Percentiles rank a stretch among this genome's conserved stretches.
phyloP scores from a whole-genome alignment of 345 rosid species.

The Hirschfeldia incana region DNA sequence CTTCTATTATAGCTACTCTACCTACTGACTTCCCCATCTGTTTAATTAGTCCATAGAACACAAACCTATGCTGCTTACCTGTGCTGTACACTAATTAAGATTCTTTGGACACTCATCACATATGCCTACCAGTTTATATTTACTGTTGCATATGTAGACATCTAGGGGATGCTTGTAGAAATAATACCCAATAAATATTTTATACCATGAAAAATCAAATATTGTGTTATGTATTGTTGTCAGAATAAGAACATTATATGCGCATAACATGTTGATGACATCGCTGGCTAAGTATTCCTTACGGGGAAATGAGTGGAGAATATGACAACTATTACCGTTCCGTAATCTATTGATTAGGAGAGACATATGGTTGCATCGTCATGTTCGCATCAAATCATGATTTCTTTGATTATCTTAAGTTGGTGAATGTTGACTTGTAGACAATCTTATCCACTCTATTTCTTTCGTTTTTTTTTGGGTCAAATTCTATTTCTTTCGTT shows the following conservation, averaged over 20 bases:
- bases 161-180: no score
- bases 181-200: no score
- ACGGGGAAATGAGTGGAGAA: slow-evolving; percentile 23
- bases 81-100: background rate
- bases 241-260: slow-evolving; percentile 10
- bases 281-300: background rate
- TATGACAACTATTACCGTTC: background rate
- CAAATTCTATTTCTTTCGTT: background rate
- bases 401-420: background rate
- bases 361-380: slow-evolving; percentile 32
- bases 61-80: background rate
- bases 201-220: background rate
- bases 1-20: background rate
- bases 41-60: background rate
- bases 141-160: no score
- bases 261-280: slow-evolving; percentile 1
- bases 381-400: slow-evolving; percentile 25
- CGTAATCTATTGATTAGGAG: slow-evolving; percentile 2
- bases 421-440: slow-evolving; percentile 37
- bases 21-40: background rate
- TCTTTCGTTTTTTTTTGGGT: background rate
- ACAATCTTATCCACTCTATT: slow-evolving; percentile 27
- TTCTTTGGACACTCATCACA: background rate
- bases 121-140: no score
- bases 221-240: background rate